These are phyloP conservation scores for Talaromyces sp. DNA, from an alignment of 2,329 filamentous ascomycete species.

Conservation along the genomic window DNA sequence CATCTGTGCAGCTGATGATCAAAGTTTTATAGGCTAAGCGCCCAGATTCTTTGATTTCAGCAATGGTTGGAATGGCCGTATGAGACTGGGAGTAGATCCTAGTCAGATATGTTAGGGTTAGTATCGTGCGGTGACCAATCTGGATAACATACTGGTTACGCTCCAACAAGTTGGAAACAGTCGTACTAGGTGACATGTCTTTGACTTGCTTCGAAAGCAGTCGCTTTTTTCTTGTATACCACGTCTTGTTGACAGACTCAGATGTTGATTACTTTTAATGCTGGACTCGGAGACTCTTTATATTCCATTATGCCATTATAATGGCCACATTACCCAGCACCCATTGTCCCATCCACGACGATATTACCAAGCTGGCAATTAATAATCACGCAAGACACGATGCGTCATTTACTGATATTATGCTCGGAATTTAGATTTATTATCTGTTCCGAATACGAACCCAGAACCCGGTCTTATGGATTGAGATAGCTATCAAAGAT, in stretches of 20 bases:
- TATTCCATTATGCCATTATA: no score
- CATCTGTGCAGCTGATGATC: background rate
- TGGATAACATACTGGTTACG: background rate
- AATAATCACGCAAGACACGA: background rate
- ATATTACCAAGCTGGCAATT: background rate
- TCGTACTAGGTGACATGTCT: background rate
- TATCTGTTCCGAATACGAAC: background rate
- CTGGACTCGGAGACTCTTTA: background rate
- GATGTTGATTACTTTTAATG: background rate
- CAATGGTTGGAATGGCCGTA: background rate
- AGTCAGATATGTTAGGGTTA: background rate
- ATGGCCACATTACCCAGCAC: background rate
- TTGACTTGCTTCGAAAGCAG: background rate
- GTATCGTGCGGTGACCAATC: background rate
- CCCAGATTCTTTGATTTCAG: background rate
- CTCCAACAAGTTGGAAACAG: background rate
- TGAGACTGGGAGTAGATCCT: background rate
- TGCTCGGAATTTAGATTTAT: background rate
- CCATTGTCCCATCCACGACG: background rate
- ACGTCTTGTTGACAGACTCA: background rate
- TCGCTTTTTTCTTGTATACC: background rate
- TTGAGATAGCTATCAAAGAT: background rate
- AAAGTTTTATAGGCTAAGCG: background rate
- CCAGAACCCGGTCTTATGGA: background rate
- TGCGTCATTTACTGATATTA: background rate